These are phyloP conservation scores for Mercurialis annua DNA, from an alignment of 345 rosid genomes.

Conservation along the genomic window DNA sequence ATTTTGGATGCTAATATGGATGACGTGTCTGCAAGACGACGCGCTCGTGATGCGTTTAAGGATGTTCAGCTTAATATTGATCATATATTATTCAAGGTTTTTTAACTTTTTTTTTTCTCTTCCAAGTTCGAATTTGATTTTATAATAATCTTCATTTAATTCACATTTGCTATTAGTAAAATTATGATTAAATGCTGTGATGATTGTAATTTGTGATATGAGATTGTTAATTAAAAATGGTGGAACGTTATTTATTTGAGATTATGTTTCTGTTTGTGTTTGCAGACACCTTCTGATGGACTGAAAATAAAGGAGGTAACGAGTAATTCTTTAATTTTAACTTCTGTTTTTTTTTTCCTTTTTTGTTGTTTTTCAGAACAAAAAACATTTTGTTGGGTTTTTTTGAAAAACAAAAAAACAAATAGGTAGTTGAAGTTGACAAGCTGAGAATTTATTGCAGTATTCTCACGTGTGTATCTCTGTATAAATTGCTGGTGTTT, in stretches of 20 bases:
- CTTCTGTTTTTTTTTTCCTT: not conserved
- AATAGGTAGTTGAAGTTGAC: conserved; percentile 7
- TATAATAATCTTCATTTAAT: too few species aligned
- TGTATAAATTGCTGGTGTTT: not conserved
- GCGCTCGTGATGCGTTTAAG: conserved; percentile 74
- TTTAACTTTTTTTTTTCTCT: not conserved
- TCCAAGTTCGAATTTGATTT: too few species aligned
- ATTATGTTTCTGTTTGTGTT: not conserved
- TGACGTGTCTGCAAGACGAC: conserved; percentile 66
- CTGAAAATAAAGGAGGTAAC: conserved; percentile 72
- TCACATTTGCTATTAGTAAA: too few species aligned
- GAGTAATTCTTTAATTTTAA: not conserved
- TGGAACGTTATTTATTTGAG: not conserved
- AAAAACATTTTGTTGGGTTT: too few species aligned
- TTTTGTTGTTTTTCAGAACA: not conserved
- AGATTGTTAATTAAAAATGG: too few species aligned
- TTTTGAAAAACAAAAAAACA: not conserved
- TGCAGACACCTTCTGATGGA: conserved; percentile 66
- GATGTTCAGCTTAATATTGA: conserved; percentile 67
- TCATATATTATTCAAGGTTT: conserved; percentile 85
- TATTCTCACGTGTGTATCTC: not conserved
- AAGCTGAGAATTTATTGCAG: not conserved
- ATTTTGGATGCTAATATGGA: conserved; percentile 63
- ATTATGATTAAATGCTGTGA: too few species aligned
- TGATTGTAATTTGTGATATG: too few species aligned